Evolutionary conservation across 306 rosid genomes (phyloP).

Genomic region (Spatholobus suberectus): DNA sequence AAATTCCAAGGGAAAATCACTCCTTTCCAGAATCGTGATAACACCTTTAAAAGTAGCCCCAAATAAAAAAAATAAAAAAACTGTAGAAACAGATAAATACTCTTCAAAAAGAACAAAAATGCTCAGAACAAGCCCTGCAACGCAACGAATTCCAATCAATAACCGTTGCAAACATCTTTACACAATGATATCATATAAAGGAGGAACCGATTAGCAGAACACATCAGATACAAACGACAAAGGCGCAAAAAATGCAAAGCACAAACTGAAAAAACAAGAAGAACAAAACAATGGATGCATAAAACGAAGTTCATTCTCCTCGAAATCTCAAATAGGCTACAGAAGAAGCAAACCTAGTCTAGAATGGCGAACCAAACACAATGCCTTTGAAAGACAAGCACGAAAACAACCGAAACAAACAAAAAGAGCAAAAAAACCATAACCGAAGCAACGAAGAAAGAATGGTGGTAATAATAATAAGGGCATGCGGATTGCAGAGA

Average conservation of each 20-base stretch:
- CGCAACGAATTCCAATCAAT: conserved; percentile 19
- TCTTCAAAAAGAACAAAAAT: neutral
- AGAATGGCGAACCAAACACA: conserved; percentile 8
- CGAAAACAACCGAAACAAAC: neutral
- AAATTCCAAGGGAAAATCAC: conserved; percentile 2
- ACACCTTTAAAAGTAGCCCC: neutral
- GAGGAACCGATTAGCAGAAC: neutral
- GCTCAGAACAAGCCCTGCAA: conserved; percentile 23
- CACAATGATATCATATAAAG: neutral
- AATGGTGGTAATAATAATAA: neutral
- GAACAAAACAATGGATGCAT: neutral
- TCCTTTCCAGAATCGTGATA: neutral
- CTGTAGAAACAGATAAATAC: neutral
- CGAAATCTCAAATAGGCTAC: conserved; percentile 11
- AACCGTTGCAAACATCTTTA: neutral
- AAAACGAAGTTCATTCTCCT: neutral
- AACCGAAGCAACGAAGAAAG: neutral
- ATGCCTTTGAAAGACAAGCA: neutral
- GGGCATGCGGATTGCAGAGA: neutral
- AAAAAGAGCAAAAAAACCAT: neutral
- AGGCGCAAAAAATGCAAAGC: neutral
- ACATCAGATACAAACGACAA: neutral
- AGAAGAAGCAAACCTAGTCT: conserved; percentile 10
- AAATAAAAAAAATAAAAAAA: neutral
- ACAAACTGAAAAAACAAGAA: neutral